A percentile compares a stretch with the other conserved stretches of the same genome.
These are phyloP conservation scores for Fusarium nygamai DNA, from an alignment of 2,329 filamentous ascomycete genomes.

Conservation along the genomic window DNA sequence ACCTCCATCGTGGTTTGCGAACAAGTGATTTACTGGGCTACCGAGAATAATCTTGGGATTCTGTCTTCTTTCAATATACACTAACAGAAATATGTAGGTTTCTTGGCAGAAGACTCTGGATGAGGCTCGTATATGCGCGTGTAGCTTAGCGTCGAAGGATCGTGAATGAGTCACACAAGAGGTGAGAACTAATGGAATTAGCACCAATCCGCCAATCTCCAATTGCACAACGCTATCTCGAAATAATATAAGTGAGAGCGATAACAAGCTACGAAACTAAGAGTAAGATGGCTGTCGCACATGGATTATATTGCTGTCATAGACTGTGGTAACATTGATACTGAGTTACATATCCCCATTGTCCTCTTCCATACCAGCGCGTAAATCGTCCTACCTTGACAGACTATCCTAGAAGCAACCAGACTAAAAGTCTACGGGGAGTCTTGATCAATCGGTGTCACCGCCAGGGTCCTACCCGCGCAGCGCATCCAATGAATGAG, in stretches of 20 bases:
- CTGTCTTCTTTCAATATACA: not conserved
- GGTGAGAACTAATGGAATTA: not conserved
- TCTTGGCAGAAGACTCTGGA: not conserved
- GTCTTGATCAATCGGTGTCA: rapidly evolving
- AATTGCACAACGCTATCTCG: not conserved
- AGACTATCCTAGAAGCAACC: not conserved
- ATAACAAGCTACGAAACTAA: rapidly evolving
- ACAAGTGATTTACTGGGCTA: not conserved
- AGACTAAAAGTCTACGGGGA: not conserved
- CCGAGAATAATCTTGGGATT: not conserved
- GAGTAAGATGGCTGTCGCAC: too few species aligned
- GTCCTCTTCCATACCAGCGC: not conserved
- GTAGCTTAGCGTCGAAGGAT: not conserved
- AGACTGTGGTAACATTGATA: not conserved
- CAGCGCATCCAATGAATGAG: rapidly evolving
- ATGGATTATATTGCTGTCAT: not conserved
- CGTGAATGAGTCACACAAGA: not conserved
- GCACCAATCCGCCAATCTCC: not conserved
- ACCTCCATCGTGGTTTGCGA: not conserved
- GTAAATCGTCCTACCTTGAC: too few species aligned
- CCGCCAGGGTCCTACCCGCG: rapidly evolving
- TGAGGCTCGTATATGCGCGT: not conserved
- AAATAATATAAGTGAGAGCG: not conserved
- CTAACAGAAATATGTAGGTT: not conserved
- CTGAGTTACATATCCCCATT: not conserved